These are phyloP conservation scores for Monilinia laxa DNA, from an alignment of 2,329 filamentous ascomycete species.

Conservation along the genomic window DNA sequence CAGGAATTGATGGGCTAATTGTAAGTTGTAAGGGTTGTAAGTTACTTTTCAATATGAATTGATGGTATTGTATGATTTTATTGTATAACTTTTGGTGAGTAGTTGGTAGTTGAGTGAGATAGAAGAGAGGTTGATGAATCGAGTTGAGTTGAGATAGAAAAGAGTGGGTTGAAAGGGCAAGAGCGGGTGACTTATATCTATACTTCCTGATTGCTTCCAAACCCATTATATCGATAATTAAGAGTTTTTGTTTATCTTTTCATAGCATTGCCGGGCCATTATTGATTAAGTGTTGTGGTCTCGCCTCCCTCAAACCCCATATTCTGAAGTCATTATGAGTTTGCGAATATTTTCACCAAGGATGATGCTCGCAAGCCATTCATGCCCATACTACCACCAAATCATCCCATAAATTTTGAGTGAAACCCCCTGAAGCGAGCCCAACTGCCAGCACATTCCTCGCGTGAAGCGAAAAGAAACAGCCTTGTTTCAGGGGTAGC, in stretches of 20 bases:
- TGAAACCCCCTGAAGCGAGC: not conserved
- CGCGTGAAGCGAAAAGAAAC: not conserved
- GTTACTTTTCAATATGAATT: not conserved
- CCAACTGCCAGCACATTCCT: conserved; percentile 22
- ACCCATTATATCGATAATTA: not conserved
- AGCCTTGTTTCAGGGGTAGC: conserved; percentile 14
- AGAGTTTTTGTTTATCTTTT: not conserved
- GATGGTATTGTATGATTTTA: conserved; percentile 16
- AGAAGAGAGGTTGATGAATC: not conserved
- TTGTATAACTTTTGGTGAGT: not conserved
- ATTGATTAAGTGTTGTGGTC: conserved; percentile 15
- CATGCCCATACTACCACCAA: conserved; percentile 15
- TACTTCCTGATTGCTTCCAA: not conserved
- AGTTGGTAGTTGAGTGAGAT: not conserved
- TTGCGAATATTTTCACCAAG: conserved; percentile 10
- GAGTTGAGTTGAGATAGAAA: not conserved
- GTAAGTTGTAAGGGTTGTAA: not conserved
- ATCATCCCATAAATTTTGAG: conserved; percentile 2
- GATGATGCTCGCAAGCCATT: conserved; percentile 8
- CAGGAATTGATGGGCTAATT: no score
- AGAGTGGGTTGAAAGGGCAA: not conserved
- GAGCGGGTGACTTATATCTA: conserved; percentile 12
- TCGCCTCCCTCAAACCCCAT: conserved; percentile 1
- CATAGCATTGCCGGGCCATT: conserved; percentile 11
- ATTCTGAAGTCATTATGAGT: conserved; percentile 13